Base-by-base conservation (phyloP, 2,329 filamentous ascomycete species). In the Madurella mycetomatis region DNA sequence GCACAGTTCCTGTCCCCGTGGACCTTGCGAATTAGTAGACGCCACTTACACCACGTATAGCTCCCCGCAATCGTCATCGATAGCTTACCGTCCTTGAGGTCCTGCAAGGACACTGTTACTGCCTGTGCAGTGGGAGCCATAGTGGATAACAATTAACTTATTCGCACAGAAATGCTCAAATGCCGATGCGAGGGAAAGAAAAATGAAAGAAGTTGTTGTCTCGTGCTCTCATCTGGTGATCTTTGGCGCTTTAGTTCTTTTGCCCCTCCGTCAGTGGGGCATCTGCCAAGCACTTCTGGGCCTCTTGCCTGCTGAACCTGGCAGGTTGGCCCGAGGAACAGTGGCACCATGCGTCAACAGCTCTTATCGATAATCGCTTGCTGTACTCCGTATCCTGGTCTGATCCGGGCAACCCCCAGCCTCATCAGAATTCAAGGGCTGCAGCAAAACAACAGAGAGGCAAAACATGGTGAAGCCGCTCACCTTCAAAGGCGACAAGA, bases 401-500 rank as follows among this genome's bases (percentile, higher is more conserved):
- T 34, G 7, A 7, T 34, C n/a, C n/a, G n/a, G n/a, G 31, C 34
- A 41, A 18, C 18, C 32, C 30, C 9, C n/a, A 9, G 13, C 37
- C 25, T 25, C 37, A 2, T n/a, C n/a, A n/a, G n/a, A n/a, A 25
- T 7, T 25, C 25, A 25, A 25, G 25, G 25, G 25, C 7, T 25
- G 25, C 25, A 4, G 25, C 25, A 25, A 25, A 25, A 25, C 25
- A 25, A 25, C 25, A 25, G 25, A 25, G 25, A 3, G 25, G 4
- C 47, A 49, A 45, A 58, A 41, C 30, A 94, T 94, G 88, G 86
- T 95, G 64, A 96, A 95, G 70, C 86, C 92, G 46, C 82, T 99
- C 55, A 79, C 84, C 47, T 99, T 99, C 80, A 99, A 99, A 75
- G 94, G 94, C 77, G 94, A 99, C 75, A 96, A 95, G 73, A 94